Percentiles rank a stretch among this genome's conserved stretches.
Evolutionary conservation across 2,329 filamentous ascomycete species (phyloP).

Genomic region (Hymenoscyphus albidus): DNA sequence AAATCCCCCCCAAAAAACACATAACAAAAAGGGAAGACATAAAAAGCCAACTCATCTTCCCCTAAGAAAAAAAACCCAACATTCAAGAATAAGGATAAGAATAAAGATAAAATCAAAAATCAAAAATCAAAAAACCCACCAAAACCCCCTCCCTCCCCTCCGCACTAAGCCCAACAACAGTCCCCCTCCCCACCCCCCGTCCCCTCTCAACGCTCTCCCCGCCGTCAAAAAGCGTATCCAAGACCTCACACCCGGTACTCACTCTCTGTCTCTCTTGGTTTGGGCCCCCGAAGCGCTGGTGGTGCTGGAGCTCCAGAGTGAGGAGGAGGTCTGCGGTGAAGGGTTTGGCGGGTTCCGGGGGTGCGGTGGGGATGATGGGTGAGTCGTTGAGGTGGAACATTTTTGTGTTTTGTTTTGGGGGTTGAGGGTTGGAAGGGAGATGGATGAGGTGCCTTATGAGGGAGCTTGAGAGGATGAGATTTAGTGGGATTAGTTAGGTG

Average conservation of each 20-base stretch:
- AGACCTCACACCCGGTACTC: slow-evolving; percentile 26
- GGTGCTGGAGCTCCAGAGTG: slow-evolving; percentile 24
- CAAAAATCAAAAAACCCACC: slow-evolving; percentile 25
- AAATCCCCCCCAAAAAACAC: too few species aligned
- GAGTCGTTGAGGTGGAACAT: slow-evolving; percentile 1
- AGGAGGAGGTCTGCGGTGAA: slow-evolving; percentile 28
- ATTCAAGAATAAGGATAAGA: neutral
- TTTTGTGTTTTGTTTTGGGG: neutral
- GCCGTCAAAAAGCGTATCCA: slow-evolving; percentile 29
- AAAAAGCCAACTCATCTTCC: too few species aligned
- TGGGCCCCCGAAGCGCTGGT: slow-evolving; percentile 17
- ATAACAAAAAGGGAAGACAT: too few species aligned
- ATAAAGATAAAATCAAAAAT: slow-evolving; percentile 5
- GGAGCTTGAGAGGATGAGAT: neutral
- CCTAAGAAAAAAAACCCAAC: too few species aligned
- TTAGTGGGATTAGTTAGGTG: neutral
- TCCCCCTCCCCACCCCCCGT: slow-evolving; percentile 20
- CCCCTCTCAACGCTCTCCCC: slow-evolving; percentile 8
- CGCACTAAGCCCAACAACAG: slow-evolving; percentile 31
- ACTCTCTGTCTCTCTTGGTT: slow-evolving; percentile 16
- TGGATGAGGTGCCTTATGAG: neutral
- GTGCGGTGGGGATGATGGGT: neutral
- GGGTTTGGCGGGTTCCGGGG: slow-evolving; percentile 16
- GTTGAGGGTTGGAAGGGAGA: neutral
- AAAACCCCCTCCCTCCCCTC: slow-evolving; percentile 24